These are phyloP conservation scores for Pezicula carpinea DNA, from an alignment of 2,329 filamentous ascomycete genomes.

Conservation along the genomic window DNA sequence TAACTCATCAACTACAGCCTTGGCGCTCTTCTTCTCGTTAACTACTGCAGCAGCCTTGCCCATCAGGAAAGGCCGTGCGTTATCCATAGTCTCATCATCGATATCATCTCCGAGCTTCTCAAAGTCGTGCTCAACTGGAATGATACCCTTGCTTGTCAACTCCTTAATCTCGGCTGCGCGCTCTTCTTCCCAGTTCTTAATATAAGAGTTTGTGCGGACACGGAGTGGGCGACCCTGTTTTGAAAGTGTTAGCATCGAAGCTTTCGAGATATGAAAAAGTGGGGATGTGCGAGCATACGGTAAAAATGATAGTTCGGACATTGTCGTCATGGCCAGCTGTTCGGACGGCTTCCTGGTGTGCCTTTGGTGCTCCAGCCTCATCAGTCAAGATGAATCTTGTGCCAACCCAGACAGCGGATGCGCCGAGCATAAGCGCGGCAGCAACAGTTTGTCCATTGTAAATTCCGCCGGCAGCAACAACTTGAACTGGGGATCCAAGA, in stretches of 20 bases:
- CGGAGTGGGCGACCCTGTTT: constrained; percentile 73
- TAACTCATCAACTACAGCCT: constrained; percentile 91
- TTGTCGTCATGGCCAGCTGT: constrained; percentile 95
- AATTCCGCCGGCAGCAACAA: constrained; percentile 90
- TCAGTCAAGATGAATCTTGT: constrained; percentile 92
- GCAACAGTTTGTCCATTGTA: constrained; percentile 90
- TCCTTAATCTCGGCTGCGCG: constrained; percentile 86
- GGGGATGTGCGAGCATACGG: constrained; percentile 36
- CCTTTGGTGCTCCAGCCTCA: constrained; percentile 88
- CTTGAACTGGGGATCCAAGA: constrained; percentile 79
- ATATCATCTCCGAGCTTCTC: constrained; percentile 77
- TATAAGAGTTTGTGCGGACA: constrained; percentile 91
- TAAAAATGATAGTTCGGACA: constrained; percentile 96
- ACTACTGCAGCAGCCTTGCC: constrained; percentile 93
- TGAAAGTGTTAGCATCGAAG: constrained; percentile 19
- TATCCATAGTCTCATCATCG: constrained; percentile 84
- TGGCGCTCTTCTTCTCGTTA: constrained; percentile 87
- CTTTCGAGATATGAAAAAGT: background rate
- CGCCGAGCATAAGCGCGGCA: constrained; percentile 87
- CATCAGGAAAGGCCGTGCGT: constrained; percentile 89
- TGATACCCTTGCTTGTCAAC: constrained; percentile 80
- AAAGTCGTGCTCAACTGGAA: constrained; percentile 91
- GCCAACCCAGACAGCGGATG: constrained; percentile 90
- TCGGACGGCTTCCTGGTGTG: constrained; percentile 92
- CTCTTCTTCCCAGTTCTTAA: constrained; percentile 94